Conservation (phyloP, 2,329 filamentous ascomycete species). For the Colletotrichum sp. region DNA sequence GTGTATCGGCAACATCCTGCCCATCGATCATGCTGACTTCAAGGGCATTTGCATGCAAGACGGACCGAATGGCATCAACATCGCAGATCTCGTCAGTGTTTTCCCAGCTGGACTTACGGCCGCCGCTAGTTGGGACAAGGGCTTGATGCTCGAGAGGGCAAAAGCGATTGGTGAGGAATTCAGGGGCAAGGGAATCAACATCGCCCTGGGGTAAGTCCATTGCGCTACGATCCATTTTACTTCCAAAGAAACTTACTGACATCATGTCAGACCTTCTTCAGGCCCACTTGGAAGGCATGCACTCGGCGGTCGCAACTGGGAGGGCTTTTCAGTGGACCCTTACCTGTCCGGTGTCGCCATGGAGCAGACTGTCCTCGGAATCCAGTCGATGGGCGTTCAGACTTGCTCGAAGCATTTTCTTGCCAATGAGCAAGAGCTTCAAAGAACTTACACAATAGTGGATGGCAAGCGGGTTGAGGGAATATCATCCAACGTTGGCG, state of each 20-base stretch:
- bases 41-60: conserved; percentile 81
- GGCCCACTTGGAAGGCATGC: conserved; percentile 78
- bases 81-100: conserved; percentile 51
- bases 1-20: conserved; percentile 68
- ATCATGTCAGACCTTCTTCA: conserved; percentile 60
- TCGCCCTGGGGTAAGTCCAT: conserved; percentile 63
- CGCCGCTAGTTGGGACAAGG: conserved; percentile 80
- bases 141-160: conserved; percentile 74
- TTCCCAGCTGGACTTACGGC: conserved; percentile 83
- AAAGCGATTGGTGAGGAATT: conserved; percentile 73
- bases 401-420: conserved; percentile 62
- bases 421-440: conserved; percentile 72
- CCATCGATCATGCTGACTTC: conserved; percentile 64
- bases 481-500: conserved; percentile 63
- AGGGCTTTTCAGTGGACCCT: conserved; percentile 81
- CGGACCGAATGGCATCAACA: conserved; percentile 70
- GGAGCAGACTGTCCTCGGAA: conserved; percentile 64
- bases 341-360: conserved; percentile 71
- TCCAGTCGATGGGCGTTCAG: conserved; percentile 49
- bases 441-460: conserved; percentile 42
- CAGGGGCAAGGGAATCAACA: conserved; percentile 72
- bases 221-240: not conserved
- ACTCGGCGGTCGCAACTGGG: conserved; percentile 80
- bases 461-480: conserved; percentile 55
- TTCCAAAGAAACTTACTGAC: not conserved